Conservation (phyloP, 1,284 basidiomycete species). For the Thecaphora frezii region DNA sequence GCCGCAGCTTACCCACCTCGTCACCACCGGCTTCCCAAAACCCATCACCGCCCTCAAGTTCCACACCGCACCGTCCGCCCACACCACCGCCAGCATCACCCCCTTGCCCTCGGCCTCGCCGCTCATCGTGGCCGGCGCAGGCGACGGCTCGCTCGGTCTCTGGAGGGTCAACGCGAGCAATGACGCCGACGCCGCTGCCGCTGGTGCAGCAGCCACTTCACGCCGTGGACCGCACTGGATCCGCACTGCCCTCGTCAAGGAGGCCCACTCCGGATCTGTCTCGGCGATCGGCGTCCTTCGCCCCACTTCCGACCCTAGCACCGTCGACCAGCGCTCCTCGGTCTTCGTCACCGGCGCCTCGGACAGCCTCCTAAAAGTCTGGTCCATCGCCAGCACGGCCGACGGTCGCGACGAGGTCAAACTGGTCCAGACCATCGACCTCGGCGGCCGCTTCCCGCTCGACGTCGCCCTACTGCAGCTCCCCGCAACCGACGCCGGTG, state of each 20-base stretch:
- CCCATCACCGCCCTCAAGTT: slow-evolving; percentile 42
- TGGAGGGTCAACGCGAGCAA: slow-evolving; percentile 8
- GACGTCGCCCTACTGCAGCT: slow-evolving; percentile 44
- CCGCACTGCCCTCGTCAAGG: slow-evolving; percentile 6
- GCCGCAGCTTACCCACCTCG: slow-evolving; percentile 18
- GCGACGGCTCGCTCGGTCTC: slow-evolving; percentile 29
- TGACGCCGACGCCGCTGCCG: background rate
- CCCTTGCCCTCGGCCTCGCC: slow-evolving; percentile 2
- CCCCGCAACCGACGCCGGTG: slow-evolving; percentile 6
- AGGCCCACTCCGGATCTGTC: slow-evolving; percentile 33
- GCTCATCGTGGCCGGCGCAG: slow-evolving; percentile 34
- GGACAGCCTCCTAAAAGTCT: slow-evolving; percentile 43
- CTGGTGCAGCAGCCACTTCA: background rate
- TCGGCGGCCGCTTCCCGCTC: slow-evolving; percentile 45
- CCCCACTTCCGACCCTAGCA: background rate
- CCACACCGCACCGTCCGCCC: background rate
- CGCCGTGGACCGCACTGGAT: slow-evolving; percentile 6
- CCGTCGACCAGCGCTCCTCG: background rate
- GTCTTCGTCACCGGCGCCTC: slow-evolving; percentile 47
- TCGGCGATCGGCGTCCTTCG: slow-evolving; percentile 44
- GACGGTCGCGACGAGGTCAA: slow-evolving; percentile 5
- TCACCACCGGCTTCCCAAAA: slow-evolving; percentile 30
- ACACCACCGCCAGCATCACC: background rate
- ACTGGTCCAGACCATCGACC: slow-evolving; percentile 32
- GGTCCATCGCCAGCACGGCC: slow-evolving; percentile 8